Evolutionary conservation across 1,139 yeast genomes (phyloP).

Genomic region (Yamadazyma pseudoaaseri): DNA sequence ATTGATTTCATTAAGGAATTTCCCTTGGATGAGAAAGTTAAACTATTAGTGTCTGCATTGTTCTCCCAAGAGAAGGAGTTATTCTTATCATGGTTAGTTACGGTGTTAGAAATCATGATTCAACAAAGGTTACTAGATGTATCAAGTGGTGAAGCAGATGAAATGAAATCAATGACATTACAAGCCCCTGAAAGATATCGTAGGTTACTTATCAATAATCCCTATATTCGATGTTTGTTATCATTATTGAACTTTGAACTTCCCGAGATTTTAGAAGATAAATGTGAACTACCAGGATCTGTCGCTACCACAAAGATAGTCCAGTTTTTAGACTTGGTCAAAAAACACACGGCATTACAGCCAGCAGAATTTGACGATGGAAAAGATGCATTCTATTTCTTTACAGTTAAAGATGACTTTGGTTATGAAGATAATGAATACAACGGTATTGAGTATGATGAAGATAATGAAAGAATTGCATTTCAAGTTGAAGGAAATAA

Average conservation of each 20-base stretch:
- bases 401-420: constrained; percentile 25
- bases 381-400: constrained; percentile 36
- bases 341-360: constrained; percentile 31
- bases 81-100: constrained; percentile 43
- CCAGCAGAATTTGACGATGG: constrained; percentile 43
- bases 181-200: constrained; percentile 17
- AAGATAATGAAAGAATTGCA: constrained; percentile 32
- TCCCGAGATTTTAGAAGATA: constrained; percentile 35
- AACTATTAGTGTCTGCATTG: constrained; percentile 50
- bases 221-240: constrained; percentile 34
- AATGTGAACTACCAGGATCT: constrained; percentile 25
- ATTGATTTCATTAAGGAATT: constrained; percentile 40
- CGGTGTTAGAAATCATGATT: constrained; percentile 33
- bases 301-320: constrained; percentile 20
- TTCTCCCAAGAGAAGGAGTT: constrained; percentile 43
- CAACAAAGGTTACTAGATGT: constrained; percentile 20
- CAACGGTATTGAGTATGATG: constrained; percentile 16
- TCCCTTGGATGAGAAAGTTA: constrained; percentile 34
- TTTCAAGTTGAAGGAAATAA: constrained; percentile 26
- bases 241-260: constrained; percentile 35
- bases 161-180: constrained; percentile 6
- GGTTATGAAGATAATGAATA: constrained; percentile 19
- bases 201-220: constrained; percentile 34
- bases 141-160: constrained; percentile 10
- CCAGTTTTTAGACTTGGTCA: constrained; percentile 24